phyloP scores from a whole-genome alignment of 495 filamentous ascomycete species.

The Jackrogersella minutella region DNA sequence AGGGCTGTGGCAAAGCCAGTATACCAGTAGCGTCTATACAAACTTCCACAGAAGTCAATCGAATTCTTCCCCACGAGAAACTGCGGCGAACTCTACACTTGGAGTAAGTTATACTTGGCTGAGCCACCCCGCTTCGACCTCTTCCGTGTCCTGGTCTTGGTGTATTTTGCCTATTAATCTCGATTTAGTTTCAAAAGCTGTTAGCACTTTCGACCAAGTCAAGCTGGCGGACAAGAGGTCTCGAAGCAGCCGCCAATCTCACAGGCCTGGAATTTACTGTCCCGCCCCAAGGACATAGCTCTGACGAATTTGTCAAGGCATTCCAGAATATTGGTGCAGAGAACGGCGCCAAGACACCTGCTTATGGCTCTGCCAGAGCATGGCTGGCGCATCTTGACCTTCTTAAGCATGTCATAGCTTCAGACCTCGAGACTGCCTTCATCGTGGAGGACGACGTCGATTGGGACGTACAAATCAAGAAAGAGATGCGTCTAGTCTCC shows the following conservation, averaged over 20 bases:
- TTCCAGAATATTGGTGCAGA: slow-evolving; percentile 20
- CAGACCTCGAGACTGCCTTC: slow-evolving; percentile 54
- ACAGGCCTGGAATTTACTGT: slow-evolving; percentile 33
- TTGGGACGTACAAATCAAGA: slow-evolving; percentile 56
- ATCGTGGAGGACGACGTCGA: slow-evolving; percentile 61
- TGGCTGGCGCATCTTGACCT: slow-evolving; percentile 50
- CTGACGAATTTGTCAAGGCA: slow-evolving; percentile 28
- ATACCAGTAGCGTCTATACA: slow-evolving; percentile 3
- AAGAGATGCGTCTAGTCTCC: slow-evolving; percentile 51
- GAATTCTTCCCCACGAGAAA: slow-evolving; percentile 4
- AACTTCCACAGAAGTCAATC: not conserved
- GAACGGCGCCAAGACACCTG: slow-evolving; percentile 10
- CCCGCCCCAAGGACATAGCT: slow-evolving; percentile 25
- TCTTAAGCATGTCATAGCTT: slow-evolving; percentile 49
- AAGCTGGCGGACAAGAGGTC: slow-evolving; percentile 40
- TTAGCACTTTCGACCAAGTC: slow-evolving; percentile 35
- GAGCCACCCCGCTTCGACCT: not conserved
- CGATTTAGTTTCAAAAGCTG: slow-evolving; percentile 34
- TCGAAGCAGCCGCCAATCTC: slow-evolving; percentile 34
- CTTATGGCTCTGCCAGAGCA: slow-evolving; percentile 23
- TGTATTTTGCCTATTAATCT: slow-evolving; percentile 1
- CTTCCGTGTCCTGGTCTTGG: not conserved
- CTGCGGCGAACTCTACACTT: slow-evolving; percentile 20
- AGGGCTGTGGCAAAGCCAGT: slow-evolving; percentile 4
- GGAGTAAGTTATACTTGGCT: slow-evolving; percentile 14